These are phyloP conservation scores for Calonectria pseudoreteaudii DNA, from an alignment of 2,329 filamentous ascomycete species.

Conservation along the genomic window DNA sequence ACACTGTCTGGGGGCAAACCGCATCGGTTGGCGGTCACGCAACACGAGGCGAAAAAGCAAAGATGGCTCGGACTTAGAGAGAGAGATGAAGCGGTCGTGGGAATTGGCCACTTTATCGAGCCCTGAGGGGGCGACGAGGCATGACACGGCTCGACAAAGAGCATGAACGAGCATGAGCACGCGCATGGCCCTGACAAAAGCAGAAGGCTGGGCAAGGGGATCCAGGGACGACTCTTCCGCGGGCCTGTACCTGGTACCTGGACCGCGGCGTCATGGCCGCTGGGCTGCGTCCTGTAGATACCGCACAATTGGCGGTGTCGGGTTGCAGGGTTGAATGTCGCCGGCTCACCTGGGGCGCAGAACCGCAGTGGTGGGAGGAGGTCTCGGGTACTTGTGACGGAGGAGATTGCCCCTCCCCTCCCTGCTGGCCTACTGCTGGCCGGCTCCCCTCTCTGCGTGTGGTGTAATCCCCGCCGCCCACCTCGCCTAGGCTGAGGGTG, in stretches of 20 bases:
- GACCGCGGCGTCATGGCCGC: slow-evolving; percentile 8
- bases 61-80: slow-evolving; percentile 28
- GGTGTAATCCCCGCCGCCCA: slow-evolving; percentile 6
- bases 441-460: neutral
- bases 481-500: slow-evolving; percentile 2
- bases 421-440: neutral
- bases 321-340: slow-evolving; percentile 24
- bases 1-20: neutral
- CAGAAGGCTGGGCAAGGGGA: slow-evolving; percentile 9
- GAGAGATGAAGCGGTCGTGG: neutral
- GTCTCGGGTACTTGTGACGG: slow-evolving; percentile 22
- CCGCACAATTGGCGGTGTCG: slow-evolving; percentile 17
- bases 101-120: slow-evolving; percentile 3
- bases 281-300: neutral
- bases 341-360: slow-evolving; percentile 11
- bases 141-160: neutral
- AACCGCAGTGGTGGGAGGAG: neutral
- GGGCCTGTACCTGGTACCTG: slow-evolving; percentile 21
- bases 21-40: neutral
- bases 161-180: neutral
- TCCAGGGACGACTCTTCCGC: neutral
- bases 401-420: slow-evolving; percentile 17
- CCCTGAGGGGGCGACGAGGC: neutral
- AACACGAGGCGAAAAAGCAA: slow-evolving; percentile 23
- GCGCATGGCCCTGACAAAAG: neutral